Conservation (phyloP, 768 basidiomycete genomes). For the Pholiota conissans region DNA sequence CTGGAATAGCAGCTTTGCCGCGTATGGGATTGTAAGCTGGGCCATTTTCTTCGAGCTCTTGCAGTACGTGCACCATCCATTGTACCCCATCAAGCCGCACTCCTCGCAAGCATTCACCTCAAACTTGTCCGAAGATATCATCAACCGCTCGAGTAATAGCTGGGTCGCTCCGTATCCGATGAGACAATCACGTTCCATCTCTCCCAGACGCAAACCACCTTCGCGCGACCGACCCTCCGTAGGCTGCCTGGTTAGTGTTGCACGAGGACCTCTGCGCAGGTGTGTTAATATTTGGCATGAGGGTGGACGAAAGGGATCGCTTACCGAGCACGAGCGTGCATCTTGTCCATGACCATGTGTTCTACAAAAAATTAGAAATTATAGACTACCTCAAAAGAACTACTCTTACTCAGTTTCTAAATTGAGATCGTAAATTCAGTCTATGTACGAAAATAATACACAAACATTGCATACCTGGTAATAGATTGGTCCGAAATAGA, state of each 20-base stretch:
- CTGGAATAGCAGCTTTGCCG: slow-evolving; percentile 90
- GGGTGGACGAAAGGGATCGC: slow-evolving; percentile 16
- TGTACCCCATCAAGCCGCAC: slow-evolving; percentile 93
- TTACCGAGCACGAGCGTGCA: slow-evolving; percentile 97
- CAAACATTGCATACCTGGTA: too few relatives aligned
- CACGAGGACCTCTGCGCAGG: slow-evolving; percentile 79
- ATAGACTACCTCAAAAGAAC: neutral
- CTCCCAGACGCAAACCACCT: slow-evolving; percentile 94
- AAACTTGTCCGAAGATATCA: slow-evolving; percentile 99
- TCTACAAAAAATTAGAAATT: slow-evolving; percentile 41
- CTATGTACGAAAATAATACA: too few relatives aligned
- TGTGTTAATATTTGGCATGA: neutral
- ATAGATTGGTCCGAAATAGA: slow-evolving; percentile 98
- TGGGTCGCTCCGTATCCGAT: slow-evolving; percentile 99
- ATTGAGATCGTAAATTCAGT: too few relatives aligned
- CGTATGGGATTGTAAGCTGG: slow-evolving; percentile 93
- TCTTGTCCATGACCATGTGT: slow-evolving; percentile 99
- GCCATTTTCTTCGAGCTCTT: slow-evolving; percentile 97
- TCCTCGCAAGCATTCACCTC: slow-evolving; percentile 94
- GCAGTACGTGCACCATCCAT: slow-evolving; percentile 98
- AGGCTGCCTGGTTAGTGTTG: slow-evolving; percentile 94
- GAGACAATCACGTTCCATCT: slow-evolving; percentile 99
- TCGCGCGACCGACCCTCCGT: slow-evolving; percentile 98
- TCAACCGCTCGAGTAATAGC: slow-evolving; percentile 91
- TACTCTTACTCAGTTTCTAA: slow-evolving; percentile 90